Conservation (phyloP, 176 grass and related monocot species). For the Aechmea fasciata region DNA sequence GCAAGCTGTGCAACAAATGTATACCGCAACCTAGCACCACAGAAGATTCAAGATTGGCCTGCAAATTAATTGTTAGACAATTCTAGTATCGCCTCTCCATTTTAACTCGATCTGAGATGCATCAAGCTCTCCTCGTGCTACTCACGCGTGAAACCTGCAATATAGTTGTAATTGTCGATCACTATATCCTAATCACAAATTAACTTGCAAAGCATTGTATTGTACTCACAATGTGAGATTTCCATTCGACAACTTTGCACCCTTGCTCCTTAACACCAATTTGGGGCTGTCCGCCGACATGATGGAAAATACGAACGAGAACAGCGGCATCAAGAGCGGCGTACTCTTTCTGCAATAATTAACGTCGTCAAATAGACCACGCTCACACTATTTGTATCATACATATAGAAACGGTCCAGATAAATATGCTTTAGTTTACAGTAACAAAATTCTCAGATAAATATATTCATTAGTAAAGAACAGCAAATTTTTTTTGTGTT, state of each 20-base stretch:
- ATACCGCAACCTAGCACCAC: background rate
- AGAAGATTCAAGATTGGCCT: background rate
- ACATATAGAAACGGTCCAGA: no score
- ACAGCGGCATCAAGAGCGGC: conserved; percentile 84
- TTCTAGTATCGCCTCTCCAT: conserved; percentile 2
- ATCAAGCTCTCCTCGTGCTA: conserved; percentile 1
- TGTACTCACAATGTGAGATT: conserved; percentile 74
- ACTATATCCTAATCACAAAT: background rate
- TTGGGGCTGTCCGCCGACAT: conserved; percentile 47
- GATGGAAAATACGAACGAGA: conserved; percentile 85
- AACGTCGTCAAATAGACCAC: background rate
- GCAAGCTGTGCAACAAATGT: conserved; percentile 5
- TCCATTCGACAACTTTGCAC: conserved; percentile 60
- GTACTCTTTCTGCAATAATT: conserved; percentile 73
- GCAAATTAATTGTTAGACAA: conserved; percentile 1
- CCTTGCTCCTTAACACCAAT: conserved; percentile 39
- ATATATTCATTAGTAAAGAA: background rate
- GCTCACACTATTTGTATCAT: no score
- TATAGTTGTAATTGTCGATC: background rate
- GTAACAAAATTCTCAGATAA: background rate
- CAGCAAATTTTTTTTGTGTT: background rate
- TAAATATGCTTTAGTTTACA: background rate
- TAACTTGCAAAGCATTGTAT: background rate
- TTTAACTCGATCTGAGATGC: conserved; percentile 12
- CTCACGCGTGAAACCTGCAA: conserved; percentile 41